Base-by-base conservation (phyloP, 2,329 filamentous ascomycete species). In the Aureobasidium sp. region DNA sequence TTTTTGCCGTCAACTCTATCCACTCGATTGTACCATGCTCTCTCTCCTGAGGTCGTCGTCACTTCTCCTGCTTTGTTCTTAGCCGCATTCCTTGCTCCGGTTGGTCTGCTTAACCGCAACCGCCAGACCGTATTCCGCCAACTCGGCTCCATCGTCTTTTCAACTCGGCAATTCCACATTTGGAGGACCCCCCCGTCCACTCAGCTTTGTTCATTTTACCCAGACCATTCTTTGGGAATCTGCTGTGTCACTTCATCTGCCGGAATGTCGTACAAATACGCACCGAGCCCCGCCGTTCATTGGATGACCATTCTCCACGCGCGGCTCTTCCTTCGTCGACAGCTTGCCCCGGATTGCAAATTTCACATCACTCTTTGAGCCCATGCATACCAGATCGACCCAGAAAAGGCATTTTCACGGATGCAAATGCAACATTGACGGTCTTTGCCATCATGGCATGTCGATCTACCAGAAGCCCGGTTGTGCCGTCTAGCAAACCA, bases 81-180 rank as follows among this genome's bases (percentile, higher is more conserved):
- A 48, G 44, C 32, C 30, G 44, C 44, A 48, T 48, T 48, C 44
- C 44, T 37, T 25, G 32, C 44, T 48, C 44, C 44, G 44, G 44
- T 48, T 48, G 44, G 44, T 24, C 22, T 48, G 44, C 44, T 37
- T 48, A 48, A 48, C 44, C 44, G 44, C 44, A 32, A 42, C 40
- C 40, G 40, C 40, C 37, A 42, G 41, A 17, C n/a, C 44, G n/a
- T 48, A 35, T 48, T 17, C 30, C 44, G 44, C 44, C 44, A 48
- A 27, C 5, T 12, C 44, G 44, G 44, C 44, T 25, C 30, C 44
- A 25, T 48, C 44, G 30, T 48, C 21, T 30, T 30, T 48, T 10
- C 21, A 27, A 48, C 22, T 48, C 44, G 44, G 44, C 44, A 48
- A 48, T 37, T 48, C n/a, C 44, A 25, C 37, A 17, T 30, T 37